Conservation (phyloP, 257 asterid genomes). For the Nicotiana otophora region DNA sequence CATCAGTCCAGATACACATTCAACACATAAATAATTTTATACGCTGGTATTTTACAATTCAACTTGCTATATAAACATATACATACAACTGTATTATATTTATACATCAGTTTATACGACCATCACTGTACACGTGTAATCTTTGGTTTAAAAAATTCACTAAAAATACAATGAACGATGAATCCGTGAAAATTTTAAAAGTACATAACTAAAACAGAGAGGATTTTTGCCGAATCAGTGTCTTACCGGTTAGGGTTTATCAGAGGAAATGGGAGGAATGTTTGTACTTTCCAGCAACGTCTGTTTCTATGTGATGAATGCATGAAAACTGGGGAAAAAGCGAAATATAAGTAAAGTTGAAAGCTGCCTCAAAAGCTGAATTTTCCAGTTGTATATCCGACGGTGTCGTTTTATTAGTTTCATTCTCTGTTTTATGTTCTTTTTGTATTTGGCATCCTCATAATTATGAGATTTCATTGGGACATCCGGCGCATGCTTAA, state of each 20-base stretch:
- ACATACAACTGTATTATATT: background rate
- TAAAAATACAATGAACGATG: background rate
- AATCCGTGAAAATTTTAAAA: background rate
- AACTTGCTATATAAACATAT: background rate
- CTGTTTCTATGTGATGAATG: background rate
- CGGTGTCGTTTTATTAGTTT: background rate
- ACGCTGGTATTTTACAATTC: background rate
- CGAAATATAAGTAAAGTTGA: constrained; percentile 2
- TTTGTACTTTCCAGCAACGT: background rate
- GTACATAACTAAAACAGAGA: background rate
- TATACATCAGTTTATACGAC: background rate
- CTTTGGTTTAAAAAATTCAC: background rate
- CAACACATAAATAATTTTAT: background rate
- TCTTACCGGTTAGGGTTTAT: constrained; percentile 1
- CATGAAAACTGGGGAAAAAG: constrained; percentile 9
- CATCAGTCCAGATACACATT: too few species aligned
- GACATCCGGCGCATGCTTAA: constrained; percentile 9
- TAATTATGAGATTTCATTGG: background rate
- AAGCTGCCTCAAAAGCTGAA: constrained; percentile 2
- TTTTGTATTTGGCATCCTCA: background rate
- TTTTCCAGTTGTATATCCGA: background rate
- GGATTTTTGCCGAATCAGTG: background rate
- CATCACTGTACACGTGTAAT: background rate
- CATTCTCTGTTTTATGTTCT: too few species aligned
- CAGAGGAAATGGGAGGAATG: background rate